A percentile compares a stretch with the other conserved stretches of the same genome.
Evolutionary conservation across 1,284 basidiomycete genomes (phyloP).

Genomic region (Ceratobasidium sp.): DNA sequence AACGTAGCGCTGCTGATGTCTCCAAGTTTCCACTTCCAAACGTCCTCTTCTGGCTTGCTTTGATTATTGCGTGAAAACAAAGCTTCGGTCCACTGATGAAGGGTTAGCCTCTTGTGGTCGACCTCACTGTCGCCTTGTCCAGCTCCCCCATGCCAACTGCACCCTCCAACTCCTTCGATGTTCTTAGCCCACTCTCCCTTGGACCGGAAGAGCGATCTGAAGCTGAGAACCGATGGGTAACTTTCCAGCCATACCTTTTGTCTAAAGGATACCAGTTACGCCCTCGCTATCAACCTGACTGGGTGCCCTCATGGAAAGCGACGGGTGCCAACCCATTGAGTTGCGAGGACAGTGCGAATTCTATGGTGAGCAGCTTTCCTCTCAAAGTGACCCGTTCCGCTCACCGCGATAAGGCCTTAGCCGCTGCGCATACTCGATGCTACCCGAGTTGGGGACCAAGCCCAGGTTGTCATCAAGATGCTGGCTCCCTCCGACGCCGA

Average conservation of each 20-base stretch:
- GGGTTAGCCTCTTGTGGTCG: too few relatives aligned
- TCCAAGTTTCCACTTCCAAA: too few relatives aligned
- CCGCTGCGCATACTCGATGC: slow-evolving; percentile 12
- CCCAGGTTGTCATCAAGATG: slow-evolving; percentile 12
- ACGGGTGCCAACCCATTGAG: neutral
- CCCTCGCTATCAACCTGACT: neutral
- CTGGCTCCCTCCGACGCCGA: neutral
- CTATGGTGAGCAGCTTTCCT: neutral
- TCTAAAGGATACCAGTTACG: slow-evolving; percentile 2
- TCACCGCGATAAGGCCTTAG: neutral
- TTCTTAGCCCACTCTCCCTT: neutral
- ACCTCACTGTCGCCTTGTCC: neutral
- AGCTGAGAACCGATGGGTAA: neutral
- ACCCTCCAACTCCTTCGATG: neutral
- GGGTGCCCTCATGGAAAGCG: slow-evolving; percentile 4
- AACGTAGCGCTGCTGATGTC: too few relatives aligned
- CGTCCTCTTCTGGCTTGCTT: too few relatives aligned
- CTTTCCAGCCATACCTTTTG: neutral
- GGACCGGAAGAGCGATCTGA: neutral
- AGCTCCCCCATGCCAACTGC: neutral
- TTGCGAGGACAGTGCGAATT: slow-evolving; percentile 6
- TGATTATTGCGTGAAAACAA: too few relatives aligned
- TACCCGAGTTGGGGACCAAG: neutral
- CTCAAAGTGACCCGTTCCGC: neutral
- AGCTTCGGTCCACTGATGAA: too few relatives aligned